Evolutionary conservation across 257 asterid species (phyloP).

Genomic region (Plectranthus barbatus): DNA sequence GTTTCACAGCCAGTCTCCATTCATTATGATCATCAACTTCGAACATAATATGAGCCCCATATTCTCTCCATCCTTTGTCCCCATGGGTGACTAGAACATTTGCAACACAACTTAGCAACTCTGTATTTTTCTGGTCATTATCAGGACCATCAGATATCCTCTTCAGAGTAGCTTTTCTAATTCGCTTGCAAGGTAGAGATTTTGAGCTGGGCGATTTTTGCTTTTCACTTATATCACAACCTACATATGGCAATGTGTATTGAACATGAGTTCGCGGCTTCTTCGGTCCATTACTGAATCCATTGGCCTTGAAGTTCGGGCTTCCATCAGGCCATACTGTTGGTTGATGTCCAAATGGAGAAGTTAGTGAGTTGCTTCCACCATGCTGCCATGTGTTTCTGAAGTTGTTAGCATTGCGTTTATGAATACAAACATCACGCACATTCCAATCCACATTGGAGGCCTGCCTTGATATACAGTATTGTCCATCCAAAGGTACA

Average conservation of each 20-base stretch:
- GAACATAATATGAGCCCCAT: conserved; percentile 62
- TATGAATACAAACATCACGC: conserved; percentile 27
- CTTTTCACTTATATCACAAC: conserved; percentile 39
- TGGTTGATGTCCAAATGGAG: conserved; percentile 47
- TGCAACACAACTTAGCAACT: conserved; percentile 50
- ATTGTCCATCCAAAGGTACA: conserved; percentile 25
- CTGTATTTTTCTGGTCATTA: conserved; percentile 48
- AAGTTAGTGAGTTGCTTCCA: conserved; percentile 40
- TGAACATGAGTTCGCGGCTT: conserved; percentile 90
- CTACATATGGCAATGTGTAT: conserved; percentile 69
- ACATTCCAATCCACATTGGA: conserved; percentile 39
- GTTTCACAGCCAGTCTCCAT: conserved; percentile 72
- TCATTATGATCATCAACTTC: conserved; percentile 78
- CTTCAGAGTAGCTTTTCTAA: conserved; percentile 86
- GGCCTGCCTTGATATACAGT: conserved; percentile 22
- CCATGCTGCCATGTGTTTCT: conserved; percentile 34
- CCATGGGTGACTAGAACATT: conserved; percentile 67
- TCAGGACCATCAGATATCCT: conserved; percentile 47
- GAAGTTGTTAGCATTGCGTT: conserved; percentile 32
- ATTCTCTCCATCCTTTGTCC: conserved; percentile 93
- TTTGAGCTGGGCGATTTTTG: conserved; percentile 46
- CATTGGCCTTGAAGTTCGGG: conserved; percentile 35
- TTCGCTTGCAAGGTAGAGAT: conserved; percentile 67
- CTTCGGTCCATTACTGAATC: conserved; percentile 76
- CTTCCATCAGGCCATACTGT: conserved; percentile 54